Percentiles rank a stretch among this genome's conserved stretches.
phyloP scores from a whole-genome alignment of 805 yeast genomes.

The Kuraishia piskuri region DNA sequence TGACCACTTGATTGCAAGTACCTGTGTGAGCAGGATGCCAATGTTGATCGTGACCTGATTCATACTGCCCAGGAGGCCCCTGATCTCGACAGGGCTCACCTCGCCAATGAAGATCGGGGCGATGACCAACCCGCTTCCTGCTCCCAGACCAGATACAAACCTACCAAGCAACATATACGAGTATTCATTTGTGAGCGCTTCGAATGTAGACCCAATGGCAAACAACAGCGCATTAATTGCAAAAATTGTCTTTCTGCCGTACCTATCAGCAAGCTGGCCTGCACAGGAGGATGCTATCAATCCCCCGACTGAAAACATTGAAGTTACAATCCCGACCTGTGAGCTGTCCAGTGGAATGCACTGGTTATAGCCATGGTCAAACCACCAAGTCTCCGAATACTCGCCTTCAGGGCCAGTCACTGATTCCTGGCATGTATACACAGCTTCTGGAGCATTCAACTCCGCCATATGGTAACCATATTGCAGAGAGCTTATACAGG shows the following conservation, averaged over 20 bases:
- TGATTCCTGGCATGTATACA: slow-evolving; percentile 45
- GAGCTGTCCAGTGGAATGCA: slow-evolving; percentile 53
- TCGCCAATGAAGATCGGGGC: slow-evolving; percentile 80
- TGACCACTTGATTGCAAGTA: slow-evolving; percentile 62
- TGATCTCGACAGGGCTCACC: slow-evolving; percentile 56
- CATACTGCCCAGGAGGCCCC: slow-evolving; percentile 83
- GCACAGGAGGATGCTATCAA: slow-evolving; percentile 64
- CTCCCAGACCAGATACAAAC: slow-evolving; percentile 72
- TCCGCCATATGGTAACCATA: slow-evolving; percentile 96
- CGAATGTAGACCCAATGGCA: slow-evolving; percentile 54
- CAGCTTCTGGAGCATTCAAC: slow-evolving; percentile 79
- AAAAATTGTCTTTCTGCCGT: slow-evolving; percentile 54
- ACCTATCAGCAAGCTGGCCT: slow-evolving; percentile 52
- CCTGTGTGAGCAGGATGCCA: slow-evolving; percentile 79
- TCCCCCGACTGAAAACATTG: slow-evolving; percentile 81
- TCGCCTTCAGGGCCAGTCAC: slow-evolving; percentile 9
- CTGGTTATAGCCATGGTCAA: slow-evolving; percentile 17
- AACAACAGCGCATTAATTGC: slow-evolving; percentile 42
- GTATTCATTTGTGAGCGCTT: slow-evolving; percentile 40
- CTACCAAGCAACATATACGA: slow-evolving; percentile 52
- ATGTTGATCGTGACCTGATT: slow-evolving; percentile 79
- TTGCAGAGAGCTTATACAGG: slow-evolving; percentile 75
- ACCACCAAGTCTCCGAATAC: slow-evolving; percentile 31
- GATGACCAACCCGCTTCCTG: slow-evolving; percentile 81
- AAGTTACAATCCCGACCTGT: slow-evolving; percentile 65